Conservation (phyloP, 805 yeast species). For the Yarrowia sp. region DNA sequence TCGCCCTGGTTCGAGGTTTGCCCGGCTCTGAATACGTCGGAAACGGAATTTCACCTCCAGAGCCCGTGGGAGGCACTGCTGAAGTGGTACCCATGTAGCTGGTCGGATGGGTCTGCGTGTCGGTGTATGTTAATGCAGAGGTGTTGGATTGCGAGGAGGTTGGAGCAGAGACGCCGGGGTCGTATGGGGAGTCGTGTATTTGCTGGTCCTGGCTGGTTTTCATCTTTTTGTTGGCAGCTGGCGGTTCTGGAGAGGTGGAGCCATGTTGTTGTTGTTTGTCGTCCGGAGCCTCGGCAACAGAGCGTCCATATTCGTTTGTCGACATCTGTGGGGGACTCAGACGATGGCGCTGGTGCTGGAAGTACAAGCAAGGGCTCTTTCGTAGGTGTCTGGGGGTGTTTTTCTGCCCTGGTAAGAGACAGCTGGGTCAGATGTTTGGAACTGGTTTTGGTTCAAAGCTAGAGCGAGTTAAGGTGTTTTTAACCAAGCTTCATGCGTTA, state of each 20-base stretch:
- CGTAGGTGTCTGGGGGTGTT: too few relatives aligned
- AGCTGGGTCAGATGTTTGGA: constrained; percentile 10
- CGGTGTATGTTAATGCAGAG: constrained; percentile 5
- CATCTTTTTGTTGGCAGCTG: background rate
- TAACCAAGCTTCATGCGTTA: constrained; percentile 14
- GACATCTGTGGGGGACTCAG: too few relatives aligned
- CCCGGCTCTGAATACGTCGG: background rate
- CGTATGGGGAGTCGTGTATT: background rate
- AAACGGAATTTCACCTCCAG: constrained; percentile 5
- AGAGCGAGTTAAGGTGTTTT: background rate
- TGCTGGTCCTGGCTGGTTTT: background rate
- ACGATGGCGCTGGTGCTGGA: too few relatives aligned
- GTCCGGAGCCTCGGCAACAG: background rate
- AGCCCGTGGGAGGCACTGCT: background rate
- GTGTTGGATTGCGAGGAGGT: background rate
- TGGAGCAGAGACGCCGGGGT: background rate
- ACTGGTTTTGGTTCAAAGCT: background rate
- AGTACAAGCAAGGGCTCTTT: too few relatives aligned
- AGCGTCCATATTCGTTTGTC: too few relatives aligned
- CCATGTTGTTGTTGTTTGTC: background rate
- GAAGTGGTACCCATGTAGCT: background rate
- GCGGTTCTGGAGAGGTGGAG: background rate
- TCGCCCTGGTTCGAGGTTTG: background rate
- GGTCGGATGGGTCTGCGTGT: constrained; percentile 7
- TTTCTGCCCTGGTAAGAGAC: background rate